Evolutionary conservation across 1,284 basidiomycete genomes (phyloP), one percentile per base, ranked within the genome.

Genomic region (Microbotryum saponariae): DNA sequence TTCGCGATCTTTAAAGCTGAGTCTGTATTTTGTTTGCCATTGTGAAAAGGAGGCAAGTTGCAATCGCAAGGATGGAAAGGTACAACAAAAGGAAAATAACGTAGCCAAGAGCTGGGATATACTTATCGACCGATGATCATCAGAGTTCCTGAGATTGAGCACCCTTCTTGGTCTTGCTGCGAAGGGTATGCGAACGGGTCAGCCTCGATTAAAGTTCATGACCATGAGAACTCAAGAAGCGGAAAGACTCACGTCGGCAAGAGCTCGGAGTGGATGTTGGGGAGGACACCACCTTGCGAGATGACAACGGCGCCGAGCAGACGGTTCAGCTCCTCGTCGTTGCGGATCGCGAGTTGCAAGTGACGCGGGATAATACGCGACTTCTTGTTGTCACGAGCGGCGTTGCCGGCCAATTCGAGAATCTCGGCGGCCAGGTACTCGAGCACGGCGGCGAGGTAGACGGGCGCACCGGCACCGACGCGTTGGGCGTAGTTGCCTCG

Each of bases 341-440:
- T 89, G 70, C 89, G 82, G 76, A 92, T 89, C 69, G 90, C 89
- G 63, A 92, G 85, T 75, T 91, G 89, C 62, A 92, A 76, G 77
- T 92, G 88, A 74, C 89, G 84, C 61, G 89, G 89, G 9, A 89
- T 87, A 74, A 91, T 90, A 85, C 89, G 88, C 73, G 87, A 85
- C 81, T 90, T 81, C 49, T 60, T 60, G 61, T 56, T 54, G 49
- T 65, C 56, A 42, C 58, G 55, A 4, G 65, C 63, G 27, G 65
- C 62, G 46, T 65, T 69, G 6, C 77, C 77, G 20, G 77, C 76
- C 53, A 79, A 73, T 70, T 78, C 77, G 51, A 77, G 70, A n/a
- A 79, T 75, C 65, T 78, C 77, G 49, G 78, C 78, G 27, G 75
- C 74, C 31, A 70, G 72, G 74, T 79, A 78, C 67, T 77, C 76